Evolutionary conservation across 1,139 yeast species (phyloP).

Genomic region (Candida sp.): DNA sequence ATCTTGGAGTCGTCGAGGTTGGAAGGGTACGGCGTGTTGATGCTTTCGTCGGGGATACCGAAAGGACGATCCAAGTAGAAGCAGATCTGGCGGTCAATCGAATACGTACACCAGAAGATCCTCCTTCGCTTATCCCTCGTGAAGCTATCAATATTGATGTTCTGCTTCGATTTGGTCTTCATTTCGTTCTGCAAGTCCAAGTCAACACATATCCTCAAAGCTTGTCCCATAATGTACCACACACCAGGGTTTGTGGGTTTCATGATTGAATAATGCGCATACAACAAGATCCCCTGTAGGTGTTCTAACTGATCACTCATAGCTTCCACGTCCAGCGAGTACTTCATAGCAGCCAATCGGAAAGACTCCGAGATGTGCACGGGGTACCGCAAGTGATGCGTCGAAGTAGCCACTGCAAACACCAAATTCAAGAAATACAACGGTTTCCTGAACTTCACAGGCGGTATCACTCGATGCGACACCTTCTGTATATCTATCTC

Average conservation of each 20-base stretch:
- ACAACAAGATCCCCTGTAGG: conserved; percentile 70
- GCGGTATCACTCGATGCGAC: conserved; percentile 47
- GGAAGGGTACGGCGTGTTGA: conserved; percentile 71
- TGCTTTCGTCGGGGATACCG: conserved; percentile 75
- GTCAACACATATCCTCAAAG: conserved; percentile 80
- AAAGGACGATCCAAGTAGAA: conserved; percentile 75
- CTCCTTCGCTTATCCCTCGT: conserved; percentile 74
- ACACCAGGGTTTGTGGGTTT: conserved; percentile 85
- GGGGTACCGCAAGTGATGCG: conserved; percentile 72
- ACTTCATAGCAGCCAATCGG: conserved; percentile 67
- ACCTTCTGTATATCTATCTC: conserved; percentile 20
- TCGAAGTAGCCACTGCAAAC: conserved; percentile 83
- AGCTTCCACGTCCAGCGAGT: conserved; percentile 60
- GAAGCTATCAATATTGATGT: conserved; percentile 48
- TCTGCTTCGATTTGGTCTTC: conserved; percentile 22
- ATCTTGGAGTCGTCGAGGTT: conserved; percentile 73
- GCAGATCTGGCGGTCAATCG: conserved; percentile 80
- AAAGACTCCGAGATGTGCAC: conserved; percentile 73
- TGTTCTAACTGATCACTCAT: conserved; percentile 69
- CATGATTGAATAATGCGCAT: conserved; percentile 75
- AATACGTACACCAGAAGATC: conserved; percentile 88
- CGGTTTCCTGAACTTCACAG: conserved; percentile 42
- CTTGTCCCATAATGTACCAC: conserved; percentile 91
- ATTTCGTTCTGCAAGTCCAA: conserved; percentile 77
- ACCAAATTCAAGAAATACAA: conserved; percentile 73